Evolutionary conservation across 164 flowering plant species (phyloP).

Genomic region (Tinospora cordifolia): DNA sequence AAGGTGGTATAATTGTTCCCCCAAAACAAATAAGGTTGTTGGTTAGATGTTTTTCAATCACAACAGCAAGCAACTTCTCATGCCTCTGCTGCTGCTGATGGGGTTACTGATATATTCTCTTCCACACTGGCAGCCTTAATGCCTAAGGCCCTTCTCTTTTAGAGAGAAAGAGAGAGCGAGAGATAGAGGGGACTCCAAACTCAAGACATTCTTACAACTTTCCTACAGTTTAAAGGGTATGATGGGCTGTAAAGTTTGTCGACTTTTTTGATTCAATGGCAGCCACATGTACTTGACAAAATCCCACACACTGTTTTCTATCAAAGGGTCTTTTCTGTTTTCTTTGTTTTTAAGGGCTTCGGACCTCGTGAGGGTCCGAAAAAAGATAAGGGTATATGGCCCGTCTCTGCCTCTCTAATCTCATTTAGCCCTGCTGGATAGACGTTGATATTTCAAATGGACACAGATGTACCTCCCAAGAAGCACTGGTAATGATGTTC

Average conservation of each 20-base stretch:
- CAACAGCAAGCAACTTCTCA: no score
- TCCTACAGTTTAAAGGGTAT: background rate
- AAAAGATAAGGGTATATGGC: background rate
- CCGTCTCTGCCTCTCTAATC: no score
- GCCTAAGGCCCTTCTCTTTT: no score
- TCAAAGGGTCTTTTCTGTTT: background rate
- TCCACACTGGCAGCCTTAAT: slow-evolving; percentile 1
- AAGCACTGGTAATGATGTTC: background rate
- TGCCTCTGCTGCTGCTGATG: no score
- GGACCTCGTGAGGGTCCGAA: background rate
- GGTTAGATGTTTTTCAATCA: background rate
- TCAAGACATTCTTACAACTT: background rate
- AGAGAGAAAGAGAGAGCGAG: no score
- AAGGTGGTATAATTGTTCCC: background rate
- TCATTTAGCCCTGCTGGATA: background rate
- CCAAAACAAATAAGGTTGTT: background rate
- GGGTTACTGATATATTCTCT: slow-evolving; percentile 3
- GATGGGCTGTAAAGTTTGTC: slow-evolving; percentile 10
- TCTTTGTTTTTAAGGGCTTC: slow-evolving; percentile 12
- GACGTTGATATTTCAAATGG: slow-evolving; percentile 6
- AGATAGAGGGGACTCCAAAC: no score
- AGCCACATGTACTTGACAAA: slow-evolving; percentile 3
- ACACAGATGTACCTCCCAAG: background rate
- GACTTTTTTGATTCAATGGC: slow-evolving; percentile 1
- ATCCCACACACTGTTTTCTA: background rate